Base-by-base conservation (phyloP, 352 stramenopile genomes). In the Phytophthora sansomeana region DNA sequence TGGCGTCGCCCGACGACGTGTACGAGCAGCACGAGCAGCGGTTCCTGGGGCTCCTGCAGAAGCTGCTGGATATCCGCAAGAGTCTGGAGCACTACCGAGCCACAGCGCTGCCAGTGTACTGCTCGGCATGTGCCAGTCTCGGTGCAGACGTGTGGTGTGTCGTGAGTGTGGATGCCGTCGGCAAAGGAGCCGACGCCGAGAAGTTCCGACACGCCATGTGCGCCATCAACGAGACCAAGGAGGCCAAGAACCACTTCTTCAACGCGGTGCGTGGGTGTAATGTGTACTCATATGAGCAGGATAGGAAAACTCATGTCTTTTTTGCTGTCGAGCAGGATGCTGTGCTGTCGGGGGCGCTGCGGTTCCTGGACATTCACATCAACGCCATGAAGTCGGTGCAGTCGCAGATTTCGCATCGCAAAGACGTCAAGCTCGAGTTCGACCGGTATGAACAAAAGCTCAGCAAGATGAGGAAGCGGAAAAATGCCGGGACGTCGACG, bases 131-230 rank as follows among this genome's bases (percentile, higher is more conserved):
- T 44, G 81, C 85, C 13, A 81, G 74, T 19, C 77, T 93, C 10
- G 83, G 85, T 0, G 83, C 81, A 0, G 83, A 91, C 24, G 83
- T 93, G 26, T 93, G 83, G 83, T 91, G 85, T 29, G 81, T 92
- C 14, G 78, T 90, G 33, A 88, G 85, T 26, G 85, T 84, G 21
- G 80, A 89, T 29, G 74, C 76, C 2, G 80, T 91, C 5, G 81
- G 79, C 21, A 87, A 78, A 74, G 81, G 76, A 17, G 67, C 78
- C 1, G 83, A 93, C 48, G 79, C 85, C 3, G 81, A 91, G 67
- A 87, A 88, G 53, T 92, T 93, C 52, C 78, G 79, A 2, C 78
- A 90, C 49, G 78, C 82, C 13, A 90, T 91, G 81, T 89, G 84
- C 57, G 72, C 83, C 9, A 84, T 93, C 69, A 90, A 90, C 62